Evolutionary conservation across 441 rosid species (phyloP).

Genomic region (Adansonia rubrostipa): DNA sequence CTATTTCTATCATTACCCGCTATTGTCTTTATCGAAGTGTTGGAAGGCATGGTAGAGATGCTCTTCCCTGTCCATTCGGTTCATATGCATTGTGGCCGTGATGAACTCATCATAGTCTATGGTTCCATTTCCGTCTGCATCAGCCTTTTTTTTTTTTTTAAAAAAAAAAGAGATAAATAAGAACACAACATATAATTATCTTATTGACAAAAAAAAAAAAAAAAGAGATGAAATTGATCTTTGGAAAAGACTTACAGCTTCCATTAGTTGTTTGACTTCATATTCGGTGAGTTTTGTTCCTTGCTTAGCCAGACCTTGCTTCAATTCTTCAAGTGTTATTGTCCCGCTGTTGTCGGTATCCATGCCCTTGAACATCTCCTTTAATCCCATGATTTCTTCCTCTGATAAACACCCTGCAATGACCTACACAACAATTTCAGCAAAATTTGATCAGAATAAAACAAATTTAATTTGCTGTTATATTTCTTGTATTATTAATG

Average conservation of each 20-base stretch:
- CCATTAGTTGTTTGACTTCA: not conserved
- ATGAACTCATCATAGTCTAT: slow-evolving; percentile 94
- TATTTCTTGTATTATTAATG: too few species aligned
- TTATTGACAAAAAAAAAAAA: too few species aligned
- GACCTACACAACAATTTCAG: not conserved
- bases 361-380: not conserved
- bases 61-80: slow-evolving; percentile 85
- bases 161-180: too few species aligned
- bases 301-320: not conserved
- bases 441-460: not conserved
- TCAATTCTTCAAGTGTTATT: not conserved
- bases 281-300: not conserved
- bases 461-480: too few species aligned
- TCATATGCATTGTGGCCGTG: slow-evolving; percentile 91
- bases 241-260: not conserved
- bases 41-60: slow-evolving; percentile 89
- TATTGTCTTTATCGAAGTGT: slow-evolving; percentile 89
- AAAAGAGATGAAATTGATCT: not conserved
- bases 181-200: too few species aligned
- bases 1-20: slow-evolving; percentile 55
- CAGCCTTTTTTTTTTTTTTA: slow-evolving; percentile 47
- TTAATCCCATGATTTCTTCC: not conserved
- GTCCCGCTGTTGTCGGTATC: not conserved
- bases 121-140: slow-evolving; percentile 90
- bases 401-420: slow-evolving; percentile 5